Conservation (phyloP, 2,329 filamentous ascomycete genomes). For the Ceratocystis colombiana region DNA sequence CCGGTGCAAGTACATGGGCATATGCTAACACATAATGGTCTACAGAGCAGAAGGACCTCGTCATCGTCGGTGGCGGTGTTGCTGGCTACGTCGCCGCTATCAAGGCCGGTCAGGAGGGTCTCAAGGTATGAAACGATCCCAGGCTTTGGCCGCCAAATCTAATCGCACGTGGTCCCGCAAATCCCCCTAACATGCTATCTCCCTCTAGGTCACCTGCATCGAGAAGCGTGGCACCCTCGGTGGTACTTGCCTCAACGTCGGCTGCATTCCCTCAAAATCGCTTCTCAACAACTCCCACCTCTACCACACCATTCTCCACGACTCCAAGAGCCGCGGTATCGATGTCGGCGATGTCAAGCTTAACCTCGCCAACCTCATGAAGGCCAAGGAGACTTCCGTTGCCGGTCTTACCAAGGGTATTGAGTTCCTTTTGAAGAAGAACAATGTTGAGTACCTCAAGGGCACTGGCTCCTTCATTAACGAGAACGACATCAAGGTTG, state of each 20-base stretch:
- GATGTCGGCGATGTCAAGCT: constrained; percentile 95
- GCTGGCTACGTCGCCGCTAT: constrained; percentile 98
- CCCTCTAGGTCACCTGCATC: constrained; percentile 75
- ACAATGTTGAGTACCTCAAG: constrained; percentile 96
- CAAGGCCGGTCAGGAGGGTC: constrained; percentile 92
- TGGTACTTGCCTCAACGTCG: constrained; percentile 96
- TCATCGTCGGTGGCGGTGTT: constrained; percentile 96
- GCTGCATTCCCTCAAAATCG: constrained; percentile 98
- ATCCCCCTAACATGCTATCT: constrained; percentile 1
- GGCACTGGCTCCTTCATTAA: constrained; percentile 78
- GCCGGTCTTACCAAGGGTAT: constrained; percentile 86
- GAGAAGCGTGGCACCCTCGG: constrained; percentile 94
- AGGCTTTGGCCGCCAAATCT: too few species aligned
- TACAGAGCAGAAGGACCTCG: constrained; percentile 83
- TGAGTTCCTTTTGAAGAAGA: constrained; percentile 98
- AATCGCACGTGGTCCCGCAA: neutral
- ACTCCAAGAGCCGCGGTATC: constrained; percentile 94
- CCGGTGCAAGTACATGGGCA: constrained; percentile 21
- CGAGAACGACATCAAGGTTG: constrained; percentile 85
- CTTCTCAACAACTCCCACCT: constrained; percentile 99
- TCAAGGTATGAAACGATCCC: constrained; percentile 57
- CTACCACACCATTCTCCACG: constrained; percentile 93
- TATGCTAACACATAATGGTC: constrained; percentile 32
- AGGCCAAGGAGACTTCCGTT: constrained; percentile 92
- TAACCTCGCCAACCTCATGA: constrained; percentile 93